Evolutionary conservation across 1,284 basidiomycete genomes (phyloP).

Genomic region (Cryptococcus sp.): DNA sequence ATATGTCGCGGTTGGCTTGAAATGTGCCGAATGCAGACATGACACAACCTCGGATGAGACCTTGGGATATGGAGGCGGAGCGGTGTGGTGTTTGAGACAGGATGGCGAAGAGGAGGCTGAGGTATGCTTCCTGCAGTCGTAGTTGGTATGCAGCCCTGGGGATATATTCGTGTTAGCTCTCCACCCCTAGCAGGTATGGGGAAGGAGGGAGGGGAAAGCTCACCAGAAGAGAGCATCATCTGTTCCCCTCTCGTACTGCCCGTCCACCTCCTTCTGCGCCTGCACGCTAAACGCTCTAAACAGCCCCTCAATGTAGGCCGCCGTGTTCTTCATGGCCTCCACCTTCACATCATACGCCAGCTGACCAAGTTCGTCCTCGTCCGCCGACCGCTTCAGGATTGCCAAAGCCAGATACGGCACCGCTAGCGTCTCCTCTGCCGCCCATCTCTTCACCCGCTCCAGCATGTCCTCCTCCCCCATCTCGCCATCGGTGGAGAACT

Average conservation of each 20-base stretch:
- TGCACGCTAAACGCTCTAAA: conserved; percentile 37
- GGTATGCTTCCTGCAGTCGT: conserved; percentile 33
- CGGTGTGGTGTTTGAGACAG: conserved; percentile 36
- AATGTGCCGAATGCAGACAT: conserved; percentile 39
- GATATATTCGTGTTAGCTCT: neutral
- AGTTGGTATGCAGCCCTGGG: conserved; percentile 41
- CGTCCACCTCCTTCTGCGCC: conserved; percentile 30
- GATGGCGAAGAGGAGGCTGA: conserved; percentile 40
- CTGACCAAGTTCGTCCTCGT: conserved; percentile 19
- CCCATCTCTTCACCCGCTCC: conserved; percentile 35
- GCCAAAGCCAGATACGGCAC: conserved; percentile 34
- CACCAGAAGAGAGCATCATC: conserved; percentile 32
- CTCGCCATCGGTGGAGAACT: conserved; percentile 30
- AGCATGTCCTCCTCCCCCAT: conserved; percentile 24
- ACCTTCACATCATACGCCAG: conserved; percentile 20
- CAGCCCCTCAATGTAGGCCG: conserved; percentile 34
- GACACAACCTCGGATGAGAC: conserved; percentile 33
- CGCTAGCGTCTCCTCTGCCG: conserved; percentile 35
- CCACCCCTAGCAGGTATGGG: neutral
- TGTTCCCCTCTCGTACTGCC: conserved; percentile 9
- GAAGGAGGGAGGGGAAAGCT: conserved; percentile 13
- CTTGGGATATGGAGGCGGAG: conserved; percentile 35
- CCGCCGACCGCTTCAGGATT: conserved; percentile 14
- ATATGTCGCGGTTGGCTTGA: conserved; percentile 40
- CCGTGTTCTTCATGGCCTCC: conserved; percentile 30